phyloP scores from a whole-genome alignment of 2,329 filamentous ascomycete species.

The Scedosporium aurantiacum region DNA sequence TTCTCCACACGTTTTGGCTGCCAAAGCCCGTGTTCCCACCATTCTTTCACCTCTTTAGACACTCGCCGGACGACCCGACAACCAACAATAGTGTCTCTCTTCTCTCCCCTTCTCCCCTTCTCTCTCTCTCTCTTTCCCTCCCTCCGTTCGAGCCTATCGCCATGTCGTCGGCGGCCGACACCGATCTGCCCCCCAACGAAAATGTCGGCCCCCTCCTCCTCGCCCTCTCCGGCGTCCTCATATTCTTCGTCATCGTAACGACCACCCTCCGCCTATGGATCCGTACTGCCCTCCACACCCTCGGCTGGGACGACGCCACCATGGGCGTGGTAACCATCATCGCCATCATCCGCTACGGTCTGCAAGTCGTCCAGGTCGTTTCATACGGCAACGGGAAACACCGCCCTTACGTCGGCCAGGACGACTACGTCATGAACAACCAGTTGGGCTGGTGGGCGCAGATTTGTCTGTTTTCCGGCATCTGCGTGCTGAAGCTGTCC shows the following conservation, averaged over 20 bases:
- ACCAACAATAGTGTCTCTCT: not conserved
- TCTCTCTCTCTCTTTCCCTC: not conserved
- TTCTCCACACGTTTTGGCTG: not conserved
- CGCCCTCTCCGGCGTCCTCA: conserved; percentile 20
- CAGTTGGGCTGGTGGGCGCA: conserved; percentile 28
- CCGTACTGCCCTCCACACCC: conserved; percentile 15
- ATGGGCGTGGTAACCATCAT: conserved; percentile 20
- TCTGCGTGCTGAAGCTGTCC: conserved; percentile 29
- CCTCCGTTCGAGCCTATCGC: not conserved
- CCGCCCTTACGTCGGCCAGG: conserved; percentile 19
- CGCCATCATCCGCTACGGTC: conserved; percentile 18
- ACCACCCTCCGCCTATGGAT: conserved; percentile 21
- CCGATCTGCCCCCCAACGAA: conserved; percentile 21
- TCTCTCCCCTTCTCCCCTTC: not conserved
- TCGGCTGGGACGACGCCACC: conserved; percentile 27
- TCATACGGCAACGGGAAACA: conserved; percentile 27
- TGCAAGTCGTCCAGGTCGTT: conserved; percentile 21
- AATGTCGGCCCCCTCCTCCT: conserved; percentile 23
- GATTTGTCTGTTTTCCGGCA: conserved; percentile 26
- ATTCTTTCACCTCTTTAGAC: not conserved
- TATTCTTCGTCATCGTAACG: conserved; percentile 20
- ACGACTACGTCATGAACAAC: conserved; percentile 23
- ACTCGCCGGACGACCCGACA: no score
- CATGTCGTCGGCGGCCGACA: not conserved
- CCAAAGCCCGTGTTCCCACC: not conserved